Base-by-base conservation (phyloP, 2,329 filamentous ascomycete species). In the Biscogniauxia marginata region DNA sequence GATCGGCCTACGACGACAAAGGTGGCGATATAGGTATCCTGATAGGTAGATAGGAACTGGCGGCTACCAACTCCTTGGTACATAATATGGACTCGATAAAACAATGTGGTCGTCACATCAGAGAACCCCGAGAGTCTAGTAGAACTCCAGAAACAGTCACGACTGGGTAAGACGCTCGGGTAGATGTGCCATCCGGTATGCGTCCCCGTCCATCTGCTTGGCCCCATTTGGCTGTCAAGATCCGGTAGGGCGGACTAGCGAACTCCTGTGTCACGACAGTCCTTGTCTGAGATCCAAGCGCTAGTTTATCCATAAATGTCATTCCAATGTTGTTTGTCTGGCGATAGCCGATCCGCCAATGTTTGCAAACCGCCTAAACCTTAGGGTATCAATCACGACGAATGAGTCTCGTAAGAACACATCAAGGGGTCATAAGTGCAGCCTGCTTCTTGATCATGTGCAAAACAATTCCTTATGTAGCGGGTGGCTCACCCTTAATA, bases 301-400 rank as follows among this genome's bases (percentile, higher is more conserved):
- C 21, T 44, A 46, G 50, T 25, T 22, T 57, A 50, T 62, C 48
- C 46, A 24, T 57, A 52, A 34, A 34, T 49, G 43, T 46, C 52
- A 16, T 54, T 49, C 30, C 50, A 18, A 23, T 48, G 19, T 45
- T 56, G 55, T 57, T 59, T 57, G 55, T 45, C 52, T 50, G 54
- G 11, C 57, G 48, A 46, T 20, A 34, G 21, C 46, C 53, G 4
- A 44, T 20, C 53, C 43, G 39, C 54, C 44, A 22, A 48, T 51
- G 46, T 47, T 53, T 21, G 20, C 50, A 47, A 63, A 58, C 44
- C 60, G 49, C 51, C 55, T 57, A 53, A 56, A 47, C 53, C 57
- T 52, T 54, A 53, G 61, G 59, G 61, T 63, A 63, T 63, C 59
- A 62, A 61, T 61, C 59, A 49, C 58, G 50, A 58, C 46, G 45